A percentile compares a stretch with the other conserved stretches of the same genome.
These are phyloP conservation scores for Triticum urartu DNA, from an alignment of 176 grass and related monocot species.

Conservation along the genomic window DNA sequence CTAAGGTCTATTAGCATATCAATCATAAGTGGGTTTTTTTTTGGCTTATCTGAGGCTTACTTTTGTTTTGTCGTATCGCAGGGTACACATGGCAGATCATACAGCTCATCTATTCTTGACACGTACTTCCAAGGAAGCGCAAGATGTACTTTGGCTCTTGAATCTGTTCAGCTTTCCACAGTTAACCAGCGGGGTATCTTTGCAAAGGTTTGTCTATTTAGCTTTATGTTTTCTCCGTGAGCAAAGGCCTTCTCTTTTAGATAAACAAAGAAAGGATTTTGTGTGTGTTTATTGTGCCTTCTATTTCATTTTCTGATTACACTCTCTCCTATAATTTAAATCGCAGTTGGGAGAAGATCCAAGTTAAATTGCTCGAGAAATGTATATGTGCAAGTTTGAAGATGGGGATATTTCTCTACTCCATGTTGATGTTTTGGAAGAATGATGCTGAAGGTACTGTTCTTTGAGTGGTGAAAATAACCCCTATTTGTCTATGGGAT, in stretches of 20 bases:
- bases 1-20: constrained; percentile 58
- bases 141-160: constrained; percentile 72
- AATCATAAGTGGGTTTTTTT: background rate
- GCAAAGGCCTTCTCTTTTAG: background rate
- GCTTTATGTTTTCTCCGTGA: constrained; percentile 16
- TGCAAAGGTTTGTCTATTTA: constrained; percentile 66
- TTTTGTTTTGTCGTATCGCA: constrained; percentile 41
- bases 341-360: constrained; percentile 94
- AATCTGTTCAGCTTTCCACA: constrained; percentile 37
- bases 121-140: constrained; percentile 57
- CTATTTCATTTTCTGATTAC: constrained; percentile 28
- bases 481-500: constrained; percentile 12
- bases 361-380: constrained; percentile 87
- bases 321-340: constrained; percentile 63
- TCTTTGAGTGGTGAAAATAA: constrained; percentile 15
- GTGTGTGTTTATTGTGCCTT: background rate
- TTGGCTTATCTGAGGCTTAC: constrained; percentile 29
- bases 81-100: constrained; percentile 63
- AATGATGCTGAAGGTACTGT: constrained; percentile 64
- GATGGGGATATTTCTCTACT: constrained; percentile 76
- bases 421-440: constrained; percentile 71
- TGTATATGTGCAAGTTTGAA: constrained; percentile 53
- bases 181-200: constrained; percentile 38
- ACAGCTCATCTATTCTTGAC: constrained; percentile 74
- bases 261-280: background rate